Evolutionary conservation across 2,329 filamentous ascomycete genomes (phyloP).

Genomic region (Rhytidhysteron rufulum): DNA sequence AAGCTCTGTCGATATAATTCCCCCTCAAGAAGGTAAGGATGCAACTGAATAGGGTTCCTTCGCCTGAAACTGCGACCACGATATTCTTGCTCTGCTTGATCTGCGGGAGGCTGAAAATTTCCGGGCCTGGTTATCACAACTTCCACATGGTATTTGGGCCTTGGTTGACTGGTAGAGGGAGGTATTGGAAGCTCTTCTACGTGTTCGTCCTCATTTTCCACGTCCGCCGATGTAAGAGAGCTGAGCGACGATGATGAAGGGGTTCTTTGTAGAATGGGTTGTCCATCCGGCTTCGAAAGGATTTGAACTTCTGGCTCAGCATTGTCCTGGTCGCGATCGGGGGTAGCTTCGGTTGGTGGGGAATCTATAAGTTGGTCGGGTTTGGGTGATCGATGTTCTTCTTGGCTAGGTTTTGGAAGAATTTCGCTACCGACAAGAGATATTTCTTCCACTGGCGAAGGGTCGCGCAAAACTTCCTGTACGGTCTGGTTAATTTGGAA

Average conservation of each 20-base stretch:
- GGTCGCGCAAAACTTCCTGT: constrained; percentile 1
- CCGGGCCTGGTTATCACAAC: constrained; percentile 21
- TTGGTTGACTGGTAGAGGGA: not conserved
- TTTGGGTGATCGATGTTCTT: no score
- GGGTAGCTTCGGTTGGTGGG: not conserved
- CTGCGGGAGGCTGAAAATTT: constrained; percentile 7
- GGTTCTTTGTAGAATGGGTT: no score
- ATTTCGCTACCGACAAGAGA: not conserved
- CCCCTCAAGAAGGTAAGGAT: constrained; percentile 46
- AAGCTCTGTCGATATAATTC: constrained; percentile 42
- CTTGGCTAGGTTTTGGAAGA: constrained; percentile 13
- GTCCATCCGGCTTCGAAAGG: no score
- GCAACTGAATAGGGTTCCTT: constrained; percentile 46
- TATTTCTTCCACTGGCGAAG: not conserved
- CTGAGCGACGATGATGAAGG: not conserved
- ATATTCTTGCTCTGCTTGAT: constrained; percentile 8
- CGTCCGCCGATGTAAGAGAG: not conserved
- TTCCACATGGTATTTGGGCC: constrained; percentile 13
- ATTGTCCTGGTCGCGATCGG: not conserved
- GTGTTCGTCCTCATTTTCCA: not conserved
- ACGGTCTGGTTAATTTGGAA: no score
- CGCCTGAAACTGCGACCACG: constrained; percentile 37
- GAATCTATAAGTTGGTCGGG: not conserved
- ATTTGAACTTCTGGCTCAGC: no score
- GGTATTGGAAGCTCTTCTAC: not conserved